Conservation (phyloP, 2,329 filamentous ascomycete genomes). For the Mycogone perniciosa region DNA sequence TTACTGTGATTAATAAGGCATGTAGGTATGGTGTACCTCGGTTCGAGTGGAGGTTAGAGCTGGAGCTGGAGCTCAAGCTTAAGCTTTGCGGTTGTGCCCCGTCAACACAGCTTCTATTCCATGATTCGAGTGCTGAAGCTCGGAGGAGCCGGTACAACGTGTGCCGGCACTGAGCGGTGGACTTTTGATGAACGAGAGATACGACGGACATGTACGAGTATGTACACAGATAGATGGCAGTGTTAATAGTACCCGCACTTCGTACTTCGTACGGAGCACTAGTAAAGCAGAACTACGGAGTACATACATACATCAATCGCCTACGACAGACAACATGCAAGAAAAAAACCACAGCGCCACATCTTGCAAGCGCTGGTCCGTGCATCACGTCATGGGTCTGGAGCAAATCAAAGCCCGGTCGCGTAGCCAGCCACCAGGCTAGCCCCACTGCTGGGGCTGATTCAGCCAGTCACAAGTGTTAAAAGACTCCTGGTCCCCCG, state of each 20-base stretch:
- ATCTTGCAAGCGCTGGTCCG: conserved; percentile 5
- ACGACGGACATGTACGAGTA: no score
- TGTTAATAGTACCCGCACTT: neutral
- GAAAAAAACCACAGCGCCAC: neutral
- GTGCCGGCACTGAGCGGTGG: no score
- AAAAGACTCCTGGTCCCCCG: conserved; percentile 36
- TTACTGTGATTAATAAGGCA: no score
- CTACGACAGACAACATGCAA: neutral
- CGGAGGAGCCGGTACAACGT: no score
- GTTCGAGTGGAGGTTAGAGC: no score
- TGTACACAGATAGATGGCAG: neutral
- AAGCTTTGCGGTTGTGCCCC: no score
- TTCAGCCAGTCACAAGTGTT: conserved; percentile 46
- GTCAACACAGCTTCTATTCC: no score
- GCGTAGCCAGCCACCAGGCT: conserved; percentile 19
- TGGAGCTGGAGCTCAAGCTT: no score
- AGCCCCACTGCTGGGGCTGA: conserved; percentile 36
- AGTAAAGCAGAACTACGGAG: neutral
- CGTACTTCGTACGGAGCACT: neutral
- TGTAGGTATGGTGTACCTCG: no score
- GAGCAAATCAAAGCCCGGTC: conserved; percentile 26
- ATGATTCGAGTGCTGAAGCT: no score
- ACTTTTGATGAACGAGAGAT: no score
- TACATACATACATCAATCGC: neutral
- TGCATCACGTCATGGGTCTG: conserved; percentile 23